A percentile compares a stretch with the other conserved stretches of the same genome.
Conservation (phyloP, 805 yeast species). For the Komagataella mondaviorum region DNA sequence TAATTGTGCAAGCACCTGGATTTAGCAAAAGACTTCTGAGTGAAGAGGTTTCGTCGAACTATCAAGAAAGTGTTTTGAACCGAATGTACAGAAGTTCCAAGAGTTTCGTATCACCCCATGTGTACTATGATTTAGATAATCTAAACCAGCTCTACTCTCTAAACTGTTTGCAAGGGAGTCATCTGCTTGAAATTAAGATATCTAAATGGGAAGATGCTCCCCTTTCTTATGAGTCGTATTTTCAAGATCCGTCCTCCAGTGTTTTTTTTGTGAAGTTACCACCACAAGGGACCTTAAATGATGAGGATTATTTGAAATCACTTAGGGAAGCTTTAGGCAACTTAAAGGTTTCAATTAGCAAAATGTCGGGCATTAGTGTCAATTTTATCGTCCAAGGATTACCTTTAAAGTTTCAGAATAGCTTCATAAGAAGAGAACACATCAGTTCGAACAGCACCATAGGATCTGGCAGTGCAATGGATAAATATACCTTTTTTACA, state of each 20-base stretch:
- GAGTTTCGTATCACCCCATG: background rate
- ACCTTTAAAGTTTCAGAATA: background rate
- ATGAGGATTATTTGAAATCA: background rate
- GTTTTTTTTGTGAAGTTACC: background rate
- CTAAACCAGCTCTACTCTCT: background rate
- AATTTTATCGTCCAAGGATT: background rate
- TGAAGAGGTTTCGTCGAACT: background rate
- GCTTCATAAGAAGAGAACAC: background rate
- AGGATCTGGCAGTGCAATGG: slow-evolving; percentile 31
- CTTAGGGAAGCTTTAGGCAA: background rate
- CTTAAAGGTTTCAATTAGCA: background rate
- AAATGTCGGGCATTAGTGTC: background rate
- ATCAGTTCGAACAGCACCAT: background rate
- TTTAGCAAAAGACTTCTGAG: slow-evolving; percentile 5
- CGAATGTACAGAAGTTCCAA: background rate
- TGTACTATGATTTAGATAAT: background rate
- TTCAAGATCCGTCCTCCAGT: background rate
- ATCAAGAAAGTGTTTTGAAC: background rate
- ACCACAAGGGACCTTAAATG: background rate
- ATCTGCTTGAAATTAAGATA: background rate
- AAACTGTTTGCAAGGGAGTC: background rate
- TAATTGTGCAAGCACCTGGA: slow-evolving; percentile 6
- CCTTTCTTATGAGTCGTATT: background rate
- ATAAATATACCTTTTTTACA: slow-evolving; percentile 57
- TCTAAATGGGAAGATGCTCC: background rate